phyloP scores from a whole-genome alignment of 306 rosid species.

The Quercus suber region DNA sequence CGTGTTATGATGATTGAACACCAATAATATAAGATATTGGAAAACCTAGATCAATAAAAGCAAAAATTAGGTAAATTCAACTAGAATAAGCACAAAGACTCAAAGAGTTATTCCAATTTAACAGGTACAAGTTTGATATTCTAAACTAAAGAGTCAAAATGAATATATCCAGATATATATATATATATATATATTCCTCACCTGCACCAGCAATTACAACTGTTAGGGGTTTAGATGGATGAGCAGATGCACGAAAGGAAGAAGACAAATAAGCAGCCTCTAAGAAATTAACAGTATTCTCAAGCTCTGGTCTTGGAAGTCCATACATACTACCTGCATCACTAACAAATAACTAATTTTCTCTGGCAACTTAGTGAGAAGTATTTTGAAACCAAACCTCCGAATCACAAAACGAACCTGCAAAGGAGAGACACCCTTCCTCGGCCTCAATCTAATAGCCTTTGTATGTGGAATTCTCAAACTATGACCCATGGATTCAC shows the following conservation, averaged over 20 bases:
- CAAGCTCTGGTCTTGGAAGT: constrained; percentile 84
- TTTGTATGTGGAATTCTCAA: constrained; percentile 30
- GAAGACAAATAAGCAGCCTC: constrained; percentile 89
- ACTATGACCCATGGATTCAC: constrained; percentile 48
- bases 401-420: constrained; percentile 33
- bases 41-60: background rate
- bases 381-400: background rate
- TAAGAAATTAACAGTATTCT: constrained; percentile 64
- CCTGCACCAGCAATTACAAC: constrained; percentile 97
- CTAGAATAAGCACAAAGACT: background rate
- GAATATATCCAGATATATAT: background rate
- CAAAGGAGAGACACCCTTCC: constrained; percentile 42
- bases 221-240: constrained; percentile 69
- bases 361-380: background rate
- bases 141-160: background rate
- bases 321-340: constrained; percentile 65
- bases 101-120: background rate
- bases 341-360: constrained; percentile 1
- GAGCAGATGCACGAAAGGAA: constrained; percentile 59
- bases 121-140: background rate
- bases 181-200: constrained; percentile 12
- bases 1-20: background rate
- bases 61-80: background rate
- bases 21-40: background rate
- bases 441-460: constrained; percentile 21